A percentile compares a stretch with the other conserved stretches of the same genome.
Conservation (phyloP, 176 grass and related monocot species). For the Bothriochloa decipiens region DNA sequence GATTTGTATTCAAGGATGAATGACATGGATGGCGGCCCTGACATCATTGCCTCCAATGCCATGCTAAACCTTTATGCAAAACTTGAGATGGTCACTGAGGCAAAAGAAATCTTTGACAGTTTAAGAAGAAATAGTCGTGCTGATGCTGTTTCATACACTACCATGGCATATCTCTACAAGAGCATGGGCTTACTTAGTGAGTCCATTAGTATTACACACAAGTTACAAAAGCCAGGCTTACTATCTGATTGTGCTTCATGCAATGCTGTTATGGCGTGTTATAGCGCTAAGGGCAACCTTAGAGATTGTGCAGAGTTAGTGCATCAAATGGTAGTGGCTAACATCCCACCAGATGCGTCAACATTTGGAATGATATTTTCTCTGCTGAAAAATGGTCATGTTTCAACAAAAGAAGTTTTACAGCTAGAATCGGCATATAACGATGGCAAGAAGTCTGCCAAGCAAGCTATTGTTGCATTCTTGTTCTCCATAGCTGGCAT, state of each 20-base stretch:
- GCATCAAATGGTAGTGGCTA: slow-evolving; percentile 59
- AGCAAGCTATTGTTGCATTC: slow-evolving; percentile 54
- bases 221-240: slow-evolving; percentile 68
- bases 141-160: slow-evolving; percentile 64
- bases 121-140: slow-evolving; percentile 50
- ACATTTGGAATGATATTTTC: slow-evolving; percentile 63
- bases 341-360: slow-evolving; percentile 57
- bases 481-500: slow-evolving; percentile 63
- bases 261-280: slow-evolving; percentile 64
- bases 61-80: slow-evolving; percentile 79
- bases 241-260: slow-evolving; percentile 61
- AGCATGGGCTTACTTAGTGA: slow-evolving; percentile 69
- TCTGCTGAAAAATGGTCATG: slow-evolving; percentile 50
- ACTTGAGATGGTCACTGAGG: slow-evolving; percentile 71
- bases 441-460: slow-evolving; percentile 43
- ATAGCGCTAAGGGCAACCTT: slow-evolving; percentile 52
- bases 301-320: slow-evolving; percentile 67
- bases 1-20: slow-evolving; percentile 64
- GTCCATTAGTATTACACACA: slow-evolving; percentile 48
- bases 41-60: slow-evolving; percentile 69
- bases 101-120: slow-evolving; percentile 62
- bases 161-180: slow-evolving; percentile 71
- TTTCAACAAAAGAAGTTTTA: slow-evolving; percentile 48
- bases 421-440: slow-evolving; percentile 65
- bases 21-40: slow-evolving; percentile 60